Conservation (phyloP, 257 asterid genomes). For the Echium plantagineum region DNA sequence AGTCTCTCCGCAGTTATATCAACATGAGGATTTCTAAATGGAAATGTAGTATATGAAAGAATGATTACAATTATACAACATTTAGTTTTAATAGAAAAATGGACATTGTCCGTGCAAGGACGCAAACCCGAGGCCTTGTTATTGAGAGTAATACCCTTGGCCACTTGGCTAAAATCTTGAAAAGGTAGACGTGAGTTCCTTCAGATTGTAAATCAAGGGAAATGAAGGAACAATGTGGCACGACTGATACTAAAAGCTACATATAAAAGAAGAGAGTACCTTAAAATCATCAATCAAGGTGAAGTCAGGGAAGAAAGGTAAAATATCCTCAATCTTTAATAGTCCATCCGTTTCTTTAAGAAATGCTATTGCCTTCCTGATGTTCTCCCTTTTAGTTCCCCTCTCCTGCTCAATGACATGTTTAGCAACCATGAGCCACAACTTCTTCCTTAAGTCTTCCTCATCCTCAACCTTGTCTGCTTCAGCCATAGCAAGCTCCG, state of each 20-base stretch:
- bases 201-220: too few relatives aligned
- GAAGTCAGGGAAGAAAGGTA: constrained; percentile 94
- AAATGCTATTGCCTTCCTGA: constrained; percentile 93
- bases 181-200: too few relatives aligned
- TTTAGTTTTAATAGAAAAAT: too few relatives aligned
- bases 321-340: constrained; percentile 89
- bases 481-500: constrained; percentile 98
- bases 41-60: neutral
- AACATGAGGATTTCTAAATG: neutral
- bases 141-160: too few relatives aligned
- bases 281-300: constrained; percentile 95
- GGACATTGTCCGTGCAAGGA: too few relatives aligned
- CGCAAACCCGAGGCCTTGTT: too few relatives aligned
- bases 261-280: constrained; percentile 23
- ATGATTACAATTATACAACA: too few relatives aligned
- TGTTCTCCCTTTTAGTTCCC: constrained; percentile 96
- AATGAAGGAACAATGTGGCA: too few relatives aligned
- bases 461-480: constrained; percentile 99
- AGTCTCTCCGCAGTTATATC: too few relatives aligned
- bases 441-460: constrained; percentile 88
- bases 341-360: constrained; percentile 98
- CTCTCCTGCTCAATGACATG: constrained; percentile 93
- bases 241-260: too few relatives aligned
- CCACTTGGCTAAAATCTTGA: too few relatives aligned
- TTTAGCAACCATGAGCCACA: constrained; percentile 98